phyloP scores from a whole-genome alignment of 2,329 filamentous ascomycete genomes.

The Scolecobasidium constrictum region DNA sequence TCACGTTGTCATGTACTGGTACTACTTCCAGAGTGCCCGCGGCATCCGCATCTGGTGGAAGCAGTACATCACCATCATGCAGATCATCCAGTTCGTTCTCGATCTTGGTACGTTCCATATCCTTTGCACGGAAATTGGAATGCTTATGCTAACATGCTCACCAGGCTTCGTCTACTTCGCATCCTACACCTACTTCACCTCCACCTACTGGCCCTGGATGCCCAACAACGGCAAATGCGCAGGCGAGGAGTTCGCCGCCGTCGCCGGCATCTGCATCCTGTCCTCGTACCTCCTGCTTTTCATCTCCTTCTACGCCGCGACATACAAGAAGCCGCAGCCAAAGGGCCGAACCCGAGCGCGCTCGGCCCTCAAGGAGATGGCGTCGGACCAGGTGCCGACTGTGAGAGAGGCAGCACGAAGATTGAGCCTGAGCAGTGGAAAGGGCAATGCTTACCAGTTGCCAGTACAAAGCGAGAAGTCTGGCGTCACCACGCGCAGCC shows the following conservation, averaged over 20 bases:
- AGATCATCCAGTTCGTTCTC: conserved; percentile 95
- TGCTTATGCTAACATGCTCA: not conserved
- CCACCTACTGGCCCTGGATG: conserved; percentile 75
- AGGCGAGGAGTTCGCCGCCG: conserved; percentile 92
- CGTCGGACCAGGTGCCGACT: conserved; percentile 54
- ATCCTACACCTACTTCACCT: conserved; percentile 97
- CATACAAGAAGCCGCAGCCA: conserved; percentile 77
- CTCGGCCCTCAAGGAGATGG: conserved; percentile 78
- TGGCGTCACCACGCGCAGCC: conserved; percentile 6
- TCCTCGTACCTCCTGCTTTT: conserved; percentile 95
- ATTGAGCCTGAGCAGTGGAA: conserved; percentile 29
- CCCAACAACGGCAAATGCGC: conserved; percentile 81
- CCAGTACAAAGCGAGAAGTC: conserved; percentile 1
- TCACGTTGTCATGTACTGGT: conserved; percentile 99
- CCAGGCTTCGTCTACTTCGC: conserved; percentile 95
- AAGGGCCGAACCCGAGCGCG: conserved; percentile 67
- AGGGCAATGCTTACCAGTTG: conserved; percentile 5
- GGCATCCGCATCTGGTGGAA: conserved; percentile 98
- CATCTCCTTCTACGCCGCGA: conserved; percentile 97
- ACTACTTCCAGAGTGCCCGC: conserved; percentile 98
- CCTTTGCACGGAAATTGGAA: no score
- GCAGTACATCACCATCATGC: conserved; percentile 96
- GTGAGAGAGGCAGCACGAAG: conserved; percentile 40
- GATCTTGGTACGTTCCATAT: conserved; percentile 62
- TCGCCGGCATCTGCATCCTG: conserved; percentile 83